Evolutionary conservation across 2,329 filamentous ascomycete genomes (phyloP), one percentile per base, ranked within the genome.

Genomic region (Macrophomina phaseolina): DNA sequence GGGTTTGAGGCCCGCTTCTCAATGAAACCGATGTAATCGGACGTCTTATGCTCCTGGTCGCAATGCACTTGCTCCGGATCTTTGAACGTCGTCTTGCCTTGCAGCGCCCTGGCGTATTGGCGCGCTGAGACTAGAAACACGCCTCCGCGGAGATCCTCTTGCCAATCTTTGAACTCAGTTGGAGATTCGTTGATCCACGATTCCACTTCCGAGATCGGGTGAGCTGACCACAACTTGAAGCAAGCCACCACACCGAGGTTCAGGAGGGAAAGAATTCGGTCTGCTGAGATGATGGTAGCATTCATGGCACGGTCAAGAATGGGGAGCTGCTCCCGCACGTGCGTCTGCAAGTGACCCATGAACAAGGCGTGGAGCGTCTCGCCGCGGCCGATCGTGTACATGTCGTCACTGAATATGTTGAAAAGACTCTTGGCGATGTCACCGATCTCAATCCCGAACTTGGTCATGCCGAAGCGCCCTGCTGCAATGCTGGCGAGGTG

Each of bases 161-260:
- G 82, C 91, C 91, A 94, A 60, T 90, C 87, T 1, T 87, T 87
- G 67, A 92, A 86, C 69, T 93, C 91, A 68, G 93, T 86, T 68
- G 89, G 90, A n/a, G 88, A 86, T 68, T 90, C 91, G 56, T 88
- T 85, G 71, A 90, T 90, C 73, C 88, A 91, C 0, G 85, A 84
- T 74, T 93, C 91, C 0, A 93, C 80, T 66, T 94, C 91, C 14
- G 82, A 81, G 56, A 89, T 82, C 67, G 92, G 89, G 69, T 92
- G 87, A 70, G 89, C 89, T 12, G 87, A 85, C 76, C 90, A 93
- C 66, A 93, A 86, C 70, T 87, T 89, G 71, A 90, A 86, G 69
- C 87, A 85, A 2, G 89, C 87, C 38, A 86, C 84, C 23, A 93
- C 80, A 0, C 90, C 91, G 62, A 91, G 87, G 71, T 90, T 90